These are phyloP conservation scores for Curvularia eragrostidis DNA, from an alignment of 2,329 filamentous ascomycete genomes.

Conservation along the genomic window DNA sequence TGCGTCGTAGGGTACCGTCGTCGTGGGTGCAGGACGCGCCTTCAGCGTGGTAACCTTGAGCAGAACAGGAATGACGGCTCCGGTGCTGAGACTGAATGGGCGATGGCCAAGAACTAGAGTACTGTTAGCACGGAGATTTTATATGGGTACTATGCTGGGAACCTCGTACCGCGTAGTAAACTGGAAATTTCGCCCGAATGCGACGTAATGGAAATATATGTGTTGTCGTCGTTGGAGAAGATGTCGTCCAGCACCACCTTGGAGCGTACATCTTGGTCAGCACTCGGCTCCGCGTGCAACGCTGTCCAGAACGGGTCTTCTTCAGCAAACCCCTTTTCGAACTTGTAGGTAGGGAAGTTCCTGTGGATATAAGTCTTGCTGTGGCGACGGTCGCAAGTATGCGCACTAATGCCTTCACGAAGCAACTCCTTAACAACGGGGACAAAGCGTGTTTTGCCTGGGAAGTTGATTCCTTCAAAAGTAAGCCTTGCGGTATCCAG, in stretches of 20 bases:
- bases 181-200: slow-evolving; percentile 67
- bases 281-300: slow-evolving; percentile 57
- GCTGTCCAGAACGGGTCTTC: slow-evolving; percentile 61
- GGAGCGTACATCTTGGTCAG: slow-evolving; percentile 58
- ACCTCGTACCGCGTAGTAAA: slow-evolving; percentile 52
- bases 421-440: slow-evolving; percentile 70
- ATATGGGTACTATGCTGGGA: background rate
- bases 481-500: slow-evolving; percentile 68
- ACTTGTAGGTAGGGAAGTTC: slow-evolving; percentile 60
- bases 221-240: slow-evolving; percentile 56
- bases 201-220: slow-evolving; percentile 62
- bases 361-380: slow-evolving; percentile 61
- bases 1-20: slow-evolving; percentile 34
- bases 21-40: slow-evolving; percentile 40
- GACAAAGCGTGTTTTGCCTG: slow-evolving; percentile 59
- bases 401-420: slow-evolving; percentile 70
- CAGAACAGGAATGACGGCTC: slow-evolving; percentile 71
- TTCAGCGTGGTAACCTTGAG: slow-evolving; percentile 63
- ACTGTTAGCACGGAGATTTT: background rate
- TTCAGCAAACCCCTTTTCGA: slow-evolving; percentile 69
- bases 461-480: slow-evolving; percentile 62
- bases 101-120: slow-evolving; percentile 63
- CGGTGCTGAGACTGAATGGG: slow-evolving; percentile 68
- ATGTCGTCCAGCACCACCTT: slow-evolving; percentile 60
- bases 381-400: slow-evolving; percentile 71